Evolutionary conservation across 768 basidiomycete species (phyloP), one percentile per base, ranked within the genome.

Genomic region (Holtermannia corniformis): DNA sequence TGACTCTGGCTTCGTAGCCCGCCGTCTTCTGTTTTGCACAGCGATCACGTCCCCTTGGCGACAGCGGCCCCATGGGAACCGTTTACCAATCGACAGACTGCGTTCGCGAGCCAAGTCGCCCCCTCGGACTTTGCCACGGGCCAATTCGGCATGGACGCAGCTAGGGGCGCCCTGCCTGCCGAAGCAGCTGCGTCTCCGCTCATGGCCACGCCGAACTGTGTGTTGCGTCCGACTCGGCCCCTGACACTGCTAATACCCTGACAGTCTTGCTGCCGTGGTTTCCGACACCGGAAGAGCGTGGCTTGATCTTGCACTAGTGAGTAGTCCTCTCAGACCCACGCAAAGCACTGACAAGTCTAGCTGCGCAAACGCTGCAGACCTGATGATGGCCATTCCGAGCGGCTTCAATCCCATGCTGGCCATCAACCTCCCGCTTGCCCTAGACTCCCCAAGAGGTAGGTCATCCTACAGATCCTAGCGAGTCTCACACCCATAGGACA

Each of bases 351-450:
- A 37, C 32, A 37, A n/a, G 32, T 37, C 10, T 16, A 37, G 32
- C 71, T 77, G 74, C 64, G 73, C 76, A 70, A 76, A 73, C 66
- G 74, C 75, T 42, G 73, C 77, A 54, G 75, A 75, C 61, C 70
- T 76, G 51, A 75, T 76, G 68, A 76, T 80, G 77, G 74, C 72
- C 59, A 64, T 75, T 45, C 75, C 74, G 44, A 55, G 58, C 28
- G 61, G 72, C 65, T 70, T 78, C 65, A 78, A 77, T 62, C 71
- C 73, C 21, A 67, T 79, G 63, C 62, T 76, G 46, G 71, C 72
- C 51, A 73, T 74, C 60, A 75, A 76, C 60, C 62, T 76, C 24
- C 72, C 75, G 24, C 72, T 77, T 57, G 72, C 76, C 22, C 65
- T 78, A 55, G 74, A 74, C 57, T 71, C 70, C 28, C 69, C 71